Evolutionary conservation across 2,329 filamentous ascomycete genomes (phyloP).

Genomic region (Pleomassaria siparia): DNA sequence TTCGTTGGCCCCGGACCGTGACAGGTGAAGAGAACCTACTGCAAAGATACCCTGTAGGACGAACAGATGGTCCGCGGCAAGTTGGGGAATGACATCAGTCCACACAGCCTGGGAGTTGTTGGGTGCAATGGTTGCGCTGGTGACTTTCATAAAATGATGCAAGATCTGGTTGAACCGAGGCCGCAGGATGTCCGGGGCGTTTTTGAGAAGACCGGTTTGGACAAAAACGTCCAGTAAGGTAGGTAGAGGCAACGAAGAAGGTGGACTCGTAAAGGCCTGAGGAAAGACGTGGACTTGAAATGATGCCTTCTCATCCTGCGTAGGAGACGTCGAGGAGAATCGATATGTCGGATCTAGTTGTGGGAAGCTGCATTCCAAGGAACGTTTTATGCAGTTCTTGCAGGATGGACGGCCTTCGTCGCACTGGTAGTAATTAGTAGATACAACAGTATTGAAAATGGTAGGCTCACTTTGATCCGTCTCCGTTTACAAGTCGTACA

Average conservation of each 20-base stretch:
- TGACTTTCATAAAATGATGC: conserved; percentile 23
- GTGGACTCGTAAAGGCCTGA: conserved; percentile 3
- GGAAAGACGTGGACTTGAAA: conserved; percentile 8
- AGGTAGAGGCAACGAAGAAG: conserved; percentile 8
- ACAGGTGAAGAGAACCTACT: conserved; percentile 47
- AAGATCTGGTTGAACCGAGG: conserved; percentile 20
- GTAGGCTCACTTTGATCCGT: conserved; percentile 14
- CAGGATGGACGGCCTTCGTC: conserved; percentile 23
- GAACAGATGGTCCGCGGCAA: conserved; percentile 43
- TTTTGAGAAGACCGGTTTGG: conserved; percentile 12
- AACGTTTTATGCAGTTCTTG: conserved; percentile 17
- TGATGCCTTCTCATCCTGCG: neutral
- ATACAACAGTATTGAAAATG: neutral
- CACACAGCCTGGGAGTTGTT: conserved; percentile 18
- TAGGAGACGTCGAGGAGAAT: neutral
- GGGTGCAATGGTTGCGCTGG: conserved; percentile 21
- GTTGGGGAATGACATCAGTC: conserved; percentile 26
- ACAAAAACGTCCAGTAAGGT: conserved; percentile 14
- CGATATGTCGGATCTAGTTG: conserved; percentile 12
- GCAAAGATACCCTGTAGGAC: conserved; percentile 48
- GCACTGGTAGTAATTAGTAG: conserved; percentile 15
- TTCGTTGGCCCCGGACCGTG: conserved; percentile 24
- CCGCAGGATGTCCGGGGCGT: conserved; percentile 12
- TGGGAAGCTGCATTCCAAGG: conserved; percentile 21
- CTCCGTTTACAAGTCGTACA: conserved; percentile 16